These are phyloP conservation scores for Yamadazyma blattariae DNA, from an alignment of 1,139 yeast species.

Conservation along the genomic window DNA sequence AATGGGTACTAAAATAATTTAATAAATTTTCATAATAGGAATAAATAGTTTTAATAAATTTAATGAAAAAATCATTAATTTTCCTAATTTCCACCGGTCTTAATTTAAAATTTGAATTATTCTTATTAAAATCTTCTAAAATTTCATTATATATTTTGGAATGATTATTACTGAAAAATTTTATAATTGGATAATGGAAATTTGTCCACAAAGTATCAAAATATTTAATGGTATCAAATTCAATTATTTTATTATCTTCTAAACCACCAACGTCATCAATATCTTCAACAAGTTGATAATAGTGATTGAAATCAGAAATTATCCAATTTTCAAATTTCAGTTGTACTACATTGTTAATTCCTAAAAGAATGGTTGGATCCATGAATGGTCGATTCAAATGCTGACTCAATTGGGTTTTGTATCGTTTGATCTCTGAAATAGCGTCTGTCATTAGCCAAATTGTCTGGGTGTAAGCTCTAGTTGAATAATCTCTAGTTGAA, in stretches of 20 bases:
- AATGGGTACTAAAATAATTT: constrained; percentile 35
- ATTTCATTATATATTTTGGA: constrained; percentile 22
- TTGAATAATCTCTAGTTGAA: too few relatives aligned
- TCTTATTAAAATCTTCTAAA: constrained; percentile 10
- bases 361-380: constrained; percentile 46
- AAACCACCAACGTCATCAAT: too few relatives aligned
- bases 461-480: background rate
- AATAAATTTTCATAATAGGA: constrained; percentile 45
- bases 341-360: constrained; percentile 42
- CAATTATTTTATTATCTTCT: constrained; percentile 14
- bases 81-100: constrained; percentile 57
- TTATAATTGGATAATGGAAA: constrained; percentile 62
- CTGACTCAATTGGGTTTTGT: constrained; percentile 28
- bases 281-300: constrained; percentile 15
- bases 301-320: constrained; percentile 27
- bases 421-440: constrained; percentile 21
- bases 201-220: constrained; percentile 57
- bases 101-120: constrained; percentile 19
- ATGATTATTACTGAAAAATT: constrained; percentile 48
- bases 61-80: constrained; percentile 48
- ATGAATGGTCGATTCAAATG: constrained; percentile 27
- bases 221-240: constrained; percentile 30
- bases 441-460: constrained; percentile 6
- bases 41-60: constrained; percentile 43
- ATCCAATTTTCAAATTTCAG: constrained; percentile 42